Percentiles rank a stretch among this genome's conserved stretches.
phyloP scores from a whole-genome alignment of 2,329 filamentous ascomycete genomes.

The Colletotrichum noveboracense region DNA sequence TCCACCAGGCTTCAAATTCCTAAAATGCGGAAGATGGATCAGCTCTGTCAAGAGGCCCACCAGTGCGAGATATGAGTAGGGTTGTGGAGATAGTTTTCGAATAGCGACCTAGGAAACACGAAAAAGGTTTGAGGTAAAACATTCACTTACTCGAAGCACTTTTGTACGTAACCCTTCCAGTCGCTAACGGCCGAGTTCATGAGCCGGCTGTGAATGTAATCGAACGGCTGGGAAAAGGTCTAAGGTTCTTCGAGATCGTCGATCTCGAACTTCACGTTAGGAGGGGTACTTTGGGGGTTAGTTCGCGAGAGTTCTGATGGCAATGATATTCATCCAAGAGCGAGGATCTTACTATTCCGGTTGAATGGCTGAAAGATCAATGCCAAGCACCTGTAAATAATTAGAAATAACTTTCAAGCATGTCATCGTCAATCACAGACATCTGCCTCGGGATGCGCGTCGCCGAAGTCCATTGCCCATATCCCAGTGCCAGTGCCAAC shows the following conservation, averaged over 20 bases:
- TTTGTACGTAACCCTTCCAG: conserved; percentile 55
- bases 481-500: background rate
- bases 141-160: conserved; percentile 40
- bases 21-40: background rate
- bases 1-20: conserved; percentile 44
- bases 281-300: conserved; percentile 36
- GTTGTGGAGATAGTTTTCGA: too few species aligned
- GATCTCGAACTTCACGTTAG: conserved; percentile 42
- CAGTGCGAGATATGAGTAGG: background rate
- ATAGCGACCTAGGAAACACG: too few species aligned
- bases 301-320: background rate
- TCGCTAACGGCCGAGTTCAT: conserved; percentile 59
- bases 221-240: conserved; percentile 46
- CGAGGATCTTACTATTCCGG: conserved; percentile 31
- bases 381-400: conserved; percentile 33
- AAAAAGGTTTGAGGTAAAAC: conserved; percentile 26
- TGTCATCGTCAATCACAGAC: conserved; percentile 17
- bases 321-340: background rate
- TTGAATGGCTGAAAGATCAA: conserved; percentile 44
- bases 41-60: background rate
- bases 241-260: conserved; percentile 37
- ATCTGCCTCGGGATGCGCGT: conserved; percentile 29
- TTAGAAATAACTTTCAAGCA: background rate
- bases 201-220: conserved; percentile 63
- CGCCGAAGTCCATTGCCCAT: conserved; percentile 41